Evolutionary conservation across 495 filamentous ascomycete species (phyloP).

Genomic region (Aspergillus panamensis): DNA sequence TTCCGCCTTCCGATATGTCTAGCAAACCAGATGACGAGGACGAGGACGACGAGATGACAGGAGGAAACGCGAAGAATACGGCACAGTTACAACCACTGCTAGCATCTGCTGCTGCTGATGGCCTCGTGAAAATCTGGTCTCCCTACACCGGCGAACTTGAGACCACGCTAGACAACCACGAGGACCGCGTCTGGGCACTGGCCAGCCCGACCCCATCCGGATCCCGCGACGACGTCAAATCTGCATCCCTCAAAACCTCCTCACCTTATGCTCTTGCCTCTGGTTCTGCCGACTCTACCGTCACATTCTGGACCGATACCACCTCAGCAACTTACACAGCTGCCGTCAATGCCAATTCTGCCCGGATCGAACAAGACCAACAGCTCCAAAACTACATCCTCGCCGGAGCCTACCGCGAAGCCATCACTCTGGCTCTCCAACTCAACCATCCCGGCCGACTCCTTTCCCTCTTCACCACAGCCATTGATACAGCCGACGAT

Average conservation of each 20-base stretch:
- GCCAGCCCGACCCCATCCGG: slow-evolving; percentile 60
- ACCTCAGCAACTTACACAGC: slow-evolving; percentile 73
- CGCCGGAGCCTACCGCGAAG: slow-evolving; percentile 78
- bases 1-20: slow-evolving; percentile 57
- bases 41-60: slow-evolving; percentile 35
- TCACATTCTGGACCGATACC: slow-evolving; percentile 95
- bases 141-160: slow-evolving; percentile 73
- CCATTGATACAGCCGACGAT: slow-evolving; percentile 59
- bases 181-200: slow-evolving; percentile 87
- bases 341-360: slow-evolving; percentile 62
- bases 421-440: slow-evolving; percentile 84
- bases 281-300: slow-evolving; percentile 80
- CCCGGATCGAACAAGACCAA: slow-evolving; percentile 88
- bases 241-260: slow-evolving; percentile 28
- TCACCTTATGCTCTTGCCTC: slow-evolving; percentile 72
- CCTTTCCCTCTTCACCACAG: slow-evolving; percentile 74
- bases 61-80: slow-evolving; percentile 20
- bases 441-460: slow-evolving; percentile 89
- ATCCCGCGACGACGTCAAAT: slow-evolving; percentile 36
- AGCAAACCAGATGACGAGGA: slow-evolving; percentile 28
- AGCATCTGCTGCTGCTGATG: slow-evolving; percentile 87
- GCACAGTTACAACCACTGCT: slow-evolving; percentile 53
- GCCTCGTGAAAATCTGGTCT: slow-evolving; percentile 96
- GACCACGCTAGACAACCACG: slow-evolving; percentile 91
- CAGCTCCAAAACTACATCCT: slow-evolving; percentile 88